These are phyloP conservation scores for Coniochaeta sp. DNA, from an alignment of 2,329 filamentous ascomycete species.

Conservation along the genomic window DNA sequence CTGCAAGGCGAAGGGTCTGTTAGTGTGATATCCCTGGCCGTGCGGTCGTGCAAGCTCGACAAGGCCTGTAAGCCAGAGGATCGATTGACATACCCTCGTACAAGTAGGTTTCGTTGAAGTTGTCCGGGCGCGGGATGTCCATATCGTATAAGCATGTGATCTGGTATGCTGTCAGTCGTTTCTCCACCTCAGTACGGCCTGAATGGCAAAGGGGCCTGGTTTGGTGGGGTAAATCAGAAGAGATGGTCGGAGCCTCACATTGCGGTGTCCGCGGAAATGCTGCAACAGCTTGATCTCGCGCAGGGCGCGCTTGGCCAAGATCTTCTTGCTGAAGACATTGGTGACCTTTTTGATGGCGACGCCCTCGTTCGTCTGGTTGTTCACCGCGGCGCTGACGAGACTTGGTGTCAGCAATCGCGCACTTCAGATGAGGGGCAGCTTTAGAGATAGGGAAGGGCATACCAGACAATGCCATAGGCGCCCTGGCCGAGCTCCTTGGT, in stretches of 20 bases:
- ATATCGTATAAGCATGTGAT: constrained; percentile 99
- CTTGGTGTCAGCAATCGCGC: constrained; percentile 3
- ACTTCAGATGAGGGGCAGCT: constrained; percentile 10
- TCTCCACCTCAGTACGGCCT: not conserved
- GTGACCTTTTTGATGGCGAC: constrained; percentile 99
- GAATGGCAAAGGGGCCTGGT: not conserved
- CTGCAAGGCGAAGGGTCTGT: constrained; percentile 36
- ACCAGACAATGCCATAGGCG: constrained; percentile 98
- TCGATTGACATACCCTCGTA: constrained; percentile 69
- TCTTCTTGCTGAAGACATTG: constrained; percentile 99
- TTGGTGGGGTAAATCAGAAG: constrained; percentile 4
- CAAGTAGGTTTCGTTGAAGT: constrained; percentile 98
- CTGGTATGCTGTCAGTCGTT: constrained; percentile 40
- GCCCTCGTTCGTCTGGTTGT: constrained; percentile 82
- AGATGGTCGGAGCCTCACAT: constrained; percentile 44
- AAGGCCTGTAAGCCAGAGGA: not conserved
- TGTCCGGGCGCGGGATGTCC: constrained; percentile 95
- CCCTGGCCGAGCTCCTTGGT: constrained; percentile 98
- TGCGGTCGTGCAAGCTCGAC: not conserved
- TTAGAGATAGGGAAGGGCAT: constrained; percentile 21
- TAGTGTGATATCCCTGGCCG: not conserved
- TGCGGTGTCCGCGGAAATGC: constrained; percentile 88
- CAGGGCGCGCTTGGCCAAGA: constrained; percentile 93
- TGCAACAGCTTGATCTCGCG: constrained; percentile 98
- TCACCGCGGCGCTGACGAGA: constrained; percentile 72